Percentiles rank a stretch among this genome's conserved stretches.
These are phyloP conservation scores for Aureobasidium sp. DNA, from an alignment of 2,329 filamentous ascomycete species.

Conservation along the genomic window DNA sequence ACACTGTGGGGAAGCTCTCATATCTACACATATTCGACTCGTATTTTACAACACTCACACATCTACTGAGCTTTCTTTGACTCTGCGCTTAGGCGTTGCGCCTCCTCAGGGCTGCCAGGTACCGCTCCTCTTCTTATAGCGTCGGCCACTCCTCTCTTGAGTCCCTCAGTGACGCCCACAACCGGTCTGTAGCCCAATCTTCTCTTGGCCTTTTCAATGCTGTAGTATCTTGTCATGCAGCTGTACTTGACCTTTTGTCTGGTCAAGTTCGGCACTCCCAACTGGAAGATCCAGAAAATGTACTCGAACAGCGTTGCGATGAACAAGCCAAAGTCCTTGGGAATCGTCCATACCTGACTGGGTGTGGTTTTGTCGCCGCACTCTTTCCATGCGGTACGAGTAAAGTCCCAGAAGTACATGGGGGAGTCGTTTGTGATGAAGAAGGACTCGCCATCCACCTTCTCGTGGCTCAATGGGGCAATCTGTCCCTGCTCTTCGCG, in stretches of 20 bases:
- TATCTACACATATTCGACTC: background rate
- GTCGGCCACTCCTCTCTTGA: constrained; percentile 50
- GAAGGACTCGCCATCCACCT: constrained; percentile 57
- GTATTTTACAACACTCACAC: background rate
- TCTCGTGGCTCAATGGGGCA: constrained; percentile 51
- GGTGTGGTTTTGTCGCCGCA: constrained; percentile 44
- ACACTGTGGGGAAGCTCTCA: background rate
- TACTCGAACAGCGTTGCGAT: constrained; percentile 50
- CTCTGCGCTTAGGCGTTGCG: constrained; percentile 25
- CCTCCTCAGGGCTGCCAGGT: constrained; percentile 35
- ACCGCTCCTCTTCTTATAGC: constrained; percentile 40
- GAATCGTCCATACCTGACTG: constrained; percentile 47
- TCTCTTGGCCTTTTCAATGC: constrained; percentile 77
- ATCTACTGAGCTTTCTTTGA: constrained; percentile 25
- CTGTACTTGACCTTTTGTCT: constrained; percentile 65
- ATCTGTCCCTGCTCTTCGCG: constrained; percentile 32
- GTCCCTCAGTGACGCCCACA: constrained; percentile 71
- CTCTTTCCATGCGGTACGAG: constrained; percentile 51
- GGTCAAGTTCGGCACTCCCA: constrained; percentile 53
- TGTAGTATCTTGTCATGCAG: constrained; percentile 82
- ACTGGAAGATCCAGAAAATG: constrained; percentile 45
- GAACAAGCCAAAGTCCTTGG: constrained; percentile 44
- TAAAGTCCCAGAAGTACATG: constrained; percentile 58
- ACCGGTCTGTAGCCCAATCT: constrained; percentile 76
- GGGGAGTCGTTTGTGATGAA: constrained; percentile 58